Conservation (phyloP, 257 asterid genomes). For the Galeopsis tetrahit region DNA sequence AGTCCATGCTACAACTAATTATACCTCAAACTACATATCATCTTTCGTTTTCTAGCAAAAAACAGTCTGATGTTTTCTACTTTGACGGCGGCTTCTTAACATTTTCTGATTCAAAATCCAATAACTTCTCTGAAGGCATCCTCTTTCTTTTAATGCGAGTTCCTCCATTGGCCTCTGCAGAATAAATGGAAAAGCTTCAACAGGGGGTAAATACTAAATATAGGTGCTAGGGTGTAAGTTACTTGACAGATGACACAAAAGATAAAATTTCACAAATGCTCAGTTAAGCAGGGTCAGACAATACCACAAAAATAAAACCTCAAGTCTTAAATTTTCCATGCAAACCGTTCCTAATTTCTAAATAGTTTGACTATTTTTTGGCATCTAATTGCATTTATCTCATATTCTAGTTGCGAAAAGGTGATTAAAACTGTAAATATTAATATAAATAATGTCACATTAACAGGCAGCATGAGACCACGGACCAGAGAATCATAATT, state of each 20-base stretch:
- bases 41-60: slow-evolving; percentile 34
- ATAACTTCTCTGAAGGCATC: slow-evolving; percentile 73
- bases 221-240: slow-evolving; percentile 1
- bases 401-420: not conserved
- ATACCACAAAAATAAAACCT: slow-evolving; percentile 9
- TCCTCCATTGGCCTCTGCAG: slow-evolving; percentile 76
- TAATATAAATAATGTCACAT: not conserved
- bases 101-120: slow-evolving; percentile 59
- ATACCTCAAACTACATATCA: slow-evolving; percentile 24
- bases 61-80: slow-evolving; percentile 51
- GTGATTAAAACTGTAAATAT: not conserved
- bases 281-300: not conserved
- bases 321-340: not conserved
- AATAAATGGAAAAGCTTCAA: slow-evolving; percentile 55
- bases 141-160: slow-evolving; percentile 59
- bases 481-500: not conserved
- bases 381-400: not conserved
- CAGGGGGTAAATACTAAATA: not conserved
- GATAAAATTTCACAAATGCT: not conserved
- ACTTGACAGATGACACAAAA: slow-evolving; percentile 9
- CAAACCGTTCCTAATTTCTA: slow-evolving; percentile 20
- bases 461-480: slow-evolving; percentile 24
- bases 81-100: slow-evolving; percentile 55
- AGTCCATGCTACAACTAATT: slow-evolving; percentile 6
- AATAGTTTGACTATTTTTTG: slow-evolving; percentile 9